Evolutionary conservation across 2,329 filamentous ascomycete species (phyloP).

Genomic region (Penicillium sp.): DNA sequence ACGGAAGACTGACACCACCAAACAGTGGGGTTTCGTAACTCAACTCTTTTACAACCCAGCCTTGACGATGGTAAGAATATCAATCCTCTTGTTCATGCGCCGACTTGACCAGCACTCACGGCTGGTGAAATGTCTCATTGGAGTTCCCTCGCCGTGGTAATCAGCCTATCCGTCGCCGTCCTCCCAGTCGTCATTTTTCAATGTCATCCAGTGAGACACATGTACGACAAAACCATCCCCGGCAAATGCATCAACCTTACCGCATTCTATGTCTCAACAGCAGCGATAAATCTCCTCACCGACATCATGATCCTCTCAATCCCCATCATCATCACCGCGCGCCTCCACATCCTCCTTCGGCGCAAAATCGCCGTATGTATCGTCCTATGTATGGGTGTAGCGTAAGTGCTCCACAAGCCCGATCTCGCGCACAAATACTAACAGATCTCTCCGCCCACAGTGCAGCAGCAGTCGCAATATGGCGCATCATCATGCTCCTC

Average conservation of each 20-base stretch:
- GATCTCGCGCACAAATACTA: background rate
- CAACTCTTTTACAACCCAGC: constrained; percentile 32
- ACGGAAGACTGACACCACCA: background rate
- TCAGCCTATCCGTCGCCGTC: constrained; percentile 22
- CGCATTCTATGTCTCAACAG: constrained; percentile 29
- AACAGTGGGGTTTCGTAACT: constrained; percentile 28
- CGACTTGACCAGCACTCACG: constrained; percentile 29
- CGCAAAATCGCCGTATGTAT: constrained; percentile 31
- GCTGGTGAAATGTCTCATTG: constrained; percentile 23
- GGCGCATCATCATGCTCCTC: constrained; percentile 29
- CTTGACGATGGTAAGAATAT: constrained; percentile 30
- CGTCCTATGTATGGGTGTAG: constrained; percentile 28
- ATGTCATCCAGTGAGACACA: constrained; percentile 26
- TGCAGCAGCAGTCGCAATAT: constrained; percentile 29
- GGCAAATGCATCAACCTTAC: constrained; percentile 30
- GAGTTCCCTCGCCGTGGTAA: constrained; percentile 19
- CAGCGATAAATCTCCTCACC: constrained; percentile 30
- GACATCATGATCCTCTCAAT: constrained; percentile 32
- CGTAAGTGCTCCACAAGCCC: constrained; percentile 16
- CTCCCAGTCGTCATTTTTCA: constrained; percentile 33
- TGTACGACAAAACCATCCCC: constrained; percentile 22
- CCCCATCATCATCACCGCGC: constrained; percentile 31
- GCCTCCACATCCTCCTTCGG: constrained; percentile 28
- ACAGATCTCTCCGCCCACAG: constrained; percentile 10
- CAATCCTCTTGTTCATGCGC: constrained; percentile 30